Percentiles rank a stretch among this genome's conserved stretches.
phyloP scores from a whole-genome alignment of 495 filamentous ascomycete genomes.

The Penicillium alfredii region DNA sequence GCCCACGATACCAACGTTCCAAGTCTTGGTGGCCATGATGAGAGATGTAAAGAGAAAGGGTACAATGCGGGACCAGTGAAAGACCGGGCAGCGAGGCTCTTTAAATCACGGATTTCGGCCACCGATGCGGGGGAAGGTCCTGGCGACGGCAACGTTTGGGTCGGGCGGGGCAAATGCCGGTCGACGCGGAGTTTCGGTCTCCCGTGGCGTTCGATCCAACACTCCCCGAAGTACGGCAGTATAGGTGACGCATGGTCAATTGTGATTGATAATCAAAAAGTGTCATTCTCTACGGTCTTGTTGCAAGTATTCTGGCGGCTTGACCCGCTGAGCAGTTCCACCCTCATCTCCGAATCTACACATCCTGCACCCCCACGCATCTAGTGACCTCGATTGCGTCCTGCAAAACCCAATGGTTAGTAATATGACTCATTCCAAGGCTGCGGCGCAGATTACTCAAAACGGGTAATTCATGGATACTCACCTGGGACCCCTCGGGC shows the following conservation, averaged over 20 bases:
- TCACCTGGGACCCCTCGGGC: constrained; percentile 44
- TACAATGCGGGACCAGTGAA: too few species aligned
- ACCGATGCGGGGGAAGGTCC: constrained; percentile 36
- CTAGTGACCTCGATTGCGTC: constrained; percentile 68
- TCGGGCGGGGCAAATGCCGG: constrained; percentile 14
- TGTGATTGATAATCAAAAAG: too few species aligned
- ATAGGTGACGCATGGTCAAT: too few species aligned
- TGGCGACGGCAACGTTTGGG: constrained; percentile 32
- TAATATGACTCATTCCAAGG: too few species aligned
- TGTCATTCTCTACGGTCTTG: too few species aligned
- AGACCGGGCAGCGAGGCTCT: background rate
- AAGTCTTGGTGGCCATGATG: constrained; percentile 44
- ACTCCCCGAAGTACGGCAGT: too few species aligned
- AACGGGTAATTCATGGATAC: constrained; percentile 8
- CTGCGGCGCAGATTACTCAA: background rate
- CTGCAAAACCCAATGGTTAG: constrained; percentile 26
- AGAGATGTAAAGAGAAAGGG: too few species aligned
- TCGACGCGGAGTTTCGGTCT: background rate
- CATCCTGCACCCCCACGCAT: constrained; percentile 48
- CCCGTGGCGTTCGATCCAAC: too few species aligned
- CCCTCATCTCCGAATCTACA: constrained; percentile 3
- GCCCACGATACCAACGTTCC: constrained; percentile 56
- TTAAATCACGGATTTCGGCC: constrained; percentile 21
- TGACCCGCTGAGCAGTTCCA: background rate
- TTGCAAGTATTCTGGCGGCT: too few species aligned